Conservation (phyloP, 768 basidiomycete species). For the Termitomyces sp. region DNA sequence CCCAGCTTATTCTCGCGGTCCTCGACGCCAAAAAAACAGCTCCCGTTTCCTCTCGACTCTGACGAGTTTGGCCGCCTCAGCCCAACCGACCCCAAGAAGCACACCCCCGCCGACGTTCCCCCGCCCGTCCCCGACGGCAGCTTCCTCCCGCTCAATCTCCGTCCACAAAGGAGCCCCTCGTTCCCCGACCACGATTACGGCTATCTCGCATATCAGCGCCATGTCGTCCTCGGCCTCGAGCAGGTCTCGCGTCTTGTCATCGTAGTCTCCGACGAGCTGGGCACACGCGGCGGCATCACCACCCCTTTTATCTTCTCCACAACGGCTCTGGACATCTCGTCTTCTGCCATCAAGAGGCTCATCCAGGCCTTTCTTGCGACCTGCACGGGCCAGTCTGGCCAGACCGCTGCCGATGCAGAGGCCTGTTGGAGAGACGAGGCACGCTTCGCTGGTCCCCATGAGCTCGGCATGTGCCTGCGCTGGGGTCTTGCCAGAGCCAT, state of each 20-base stretch:
- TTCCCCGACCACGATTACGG: conserved; percentile 51
- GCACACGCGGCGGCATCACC: conserved; percentile 69
- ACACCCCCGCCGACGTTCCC: conserved; percentile 28
- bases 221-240: conserved; percentile 73
- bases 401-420: conserved; percentile 38
- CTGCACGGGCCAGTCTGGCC: conserved; percentile 31
- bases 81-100: too few relatives aligned
- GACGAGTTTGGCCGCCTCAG: conserved; percentile 67
- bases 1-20: conserved; percentile 71
- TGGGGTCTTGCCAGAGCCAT: conserved; percentile 88
- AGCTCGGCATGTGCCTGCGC: conserved; percentile 86
- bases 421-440: conserved; percentile 74
- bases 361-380: conserved; percentile 78
- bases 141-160: conserved; percentile 45
- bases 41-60: too few relatives aligned
- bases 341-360: conserved; percentile 68
- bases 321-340: conserved; percentile 79
- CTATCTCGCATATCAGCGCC: conserved; percentile 66
- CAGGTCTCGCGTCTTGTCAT: conserved; percentile 69
- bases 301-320: conserved; percentile 91
- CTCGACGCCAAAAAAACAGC: conserved; percentile 47
- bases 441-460: conserved; percentile 76
- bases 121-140: conserved; percentile 42
- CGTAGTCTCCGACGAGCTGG: conserved; percentile 64
- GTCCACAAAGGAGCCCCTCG: too few relatives aligned